Evolutionary conservation across 768 basidiomycete genomes (phyloP), one percentile per base, ranked within the genome.

Genomic region (Rhodotorula taiwanensis): DNA sequence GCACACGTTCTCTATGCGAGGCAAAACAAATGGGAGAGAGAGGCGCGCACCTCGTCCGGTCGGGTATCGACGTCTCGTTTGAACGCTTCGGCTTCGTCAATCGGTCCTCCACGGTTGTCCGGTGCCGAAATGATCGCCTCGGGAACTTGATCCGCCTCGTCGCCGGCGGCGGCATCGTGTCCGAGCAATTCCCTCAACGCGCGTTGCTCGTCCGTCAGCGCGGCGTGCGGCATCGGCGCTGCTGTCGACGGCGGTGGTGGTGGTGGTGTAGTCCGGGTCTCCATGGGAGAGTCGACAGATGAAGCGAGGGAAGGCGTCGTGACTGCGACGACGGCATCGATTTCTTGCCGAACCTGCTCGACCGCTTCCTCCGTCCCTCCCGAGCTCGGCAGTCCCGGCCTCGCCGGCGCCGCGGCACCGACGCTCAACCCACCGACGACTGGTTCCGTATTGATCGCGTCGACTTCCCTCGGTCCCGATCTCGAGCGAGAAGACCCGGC

Each of bases 111-210:
- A 13, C 66, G 55, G 25, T 66, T 48, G 63, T 73, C 66, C 58
- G 71, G 43, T 60, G 71, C 70, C 45, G 66, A 76, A 57, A 82
- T 81, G 58, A 95, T 90, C 58, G 85, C 78, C 58, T 86, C 84
- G 65, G 89, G 78, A 16, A 75, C 75, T 62, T 27, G 74, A 68
- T 55, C 50, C 41, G 62, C 58, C 25, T 73, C n/a, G n/a, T n/a
- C 69, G 42, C 76, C 71, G 56, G 79, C 74, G 1, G 77, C 79
- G 25, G 76, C 75, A 5, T 78, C 74, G 16, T 75, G 78, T 0
- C 85, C 83, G 7, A 97, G 80, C 43, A 95, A 79, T 2, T 88
- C 89, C 41, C 86, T 83, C 18, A 94, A 77, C 0, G 93, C 92
- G 48, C 77, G 79, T 73, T 91, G 81, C 70, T 95, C 92, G 58